Conservation (phyloP, 768 basidiomycete genomes). For the Termitomyces sp. region DNA sequence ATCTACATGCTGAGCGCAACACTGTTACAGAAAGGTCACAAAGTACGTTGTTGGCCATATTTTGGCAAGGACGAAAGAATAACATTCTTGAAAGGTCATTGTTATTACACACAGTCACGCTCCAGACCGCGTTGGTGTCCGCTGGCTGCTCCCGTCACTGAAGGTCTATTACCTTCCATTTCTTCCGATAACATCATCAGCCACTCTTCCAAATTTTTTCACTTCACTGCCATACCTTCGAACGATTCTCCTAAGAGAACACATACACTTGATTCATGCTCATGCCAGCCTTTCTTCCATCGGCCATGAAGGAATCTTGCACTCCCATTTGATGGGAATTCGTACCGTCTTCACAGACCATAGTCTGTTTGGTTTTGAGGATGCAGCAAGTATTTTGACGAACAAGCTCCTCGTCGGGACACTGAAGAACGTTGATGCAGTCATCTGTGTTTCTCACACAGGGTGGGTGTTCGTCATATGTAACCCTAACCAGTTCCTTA, state of each 20-base stretch:
- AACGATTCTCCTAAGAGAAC: conserved; percentile 81
- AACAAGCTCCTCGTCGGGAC: conserved; percentile 91
- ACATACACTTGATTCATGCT: conserved; percentile 82
- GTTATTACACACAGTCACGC: conserved; percentile 92
- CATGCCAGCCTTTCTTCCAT: conserved; percentile 89
- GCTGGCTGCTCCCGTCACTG: conserved; percentile 80
- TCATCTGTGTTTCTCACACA: conserved; percentile 95
- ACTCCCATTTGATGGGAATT: conserved; percentile 81
- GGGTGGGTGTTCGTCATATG: conserved; percentile 48
- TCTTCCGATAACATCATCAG: conserved; percentile 82
- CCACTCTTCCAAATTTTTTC: conserved; percentile 92
- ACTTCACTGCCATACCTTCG: conserved; percentile 89
- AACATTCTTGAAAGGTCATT: conserved; percentile 58
- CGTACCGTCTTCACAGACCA: conserved; percentile 97
- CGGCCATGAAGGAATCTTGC: conserved; percentile 89
- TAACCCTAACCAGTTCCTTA: not conserved
- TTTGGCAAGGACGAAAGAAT: not conserved
- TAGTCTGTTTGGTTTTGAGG: conserved; percentile 93
- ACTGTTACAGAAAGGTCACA: conserved; percentile 79
- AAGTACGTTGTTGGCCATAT: conserved; percentile 37
- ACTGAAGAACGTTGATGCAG: conserved; percentile 86
- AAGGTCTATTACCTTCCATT: conserved; percentile 96
- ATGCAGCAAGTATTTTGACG: conserved; percentile 94
- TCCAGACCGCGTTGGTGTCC: conserved; percentile 80
- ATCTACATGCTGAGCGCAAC: conserved; percentile 89